These are phyloP conservation scores for Karstenula rhodostoma DNA, from an alignment of 2,329 filamentous ascomycete genomes.

Conservation along the genomic window DNA sequence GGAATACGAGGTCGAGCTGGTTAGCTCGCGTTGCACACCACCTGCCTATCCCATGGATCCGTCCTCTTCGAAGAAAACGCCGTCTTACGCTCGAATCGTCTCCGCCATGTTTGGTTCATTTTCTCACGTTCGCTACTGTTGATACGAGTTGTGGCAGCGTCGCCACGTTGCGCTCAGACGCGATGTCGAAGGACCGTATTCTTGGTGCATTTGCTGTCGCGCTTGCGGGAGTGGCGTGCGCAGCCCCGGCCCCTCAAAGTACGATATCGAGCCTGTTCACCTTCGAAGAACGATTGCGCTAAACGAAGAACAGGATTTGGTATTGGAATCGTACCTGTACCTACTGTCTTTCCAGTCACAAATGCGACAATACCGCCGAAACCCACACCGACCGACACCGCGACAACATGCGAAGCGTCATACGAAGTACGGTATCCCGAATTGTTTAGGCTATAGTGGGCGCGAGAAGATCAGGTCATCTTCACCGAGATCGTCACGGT, in stretches of 20 bases:
- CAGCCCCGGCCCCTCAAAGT: constrained; percentile 20
- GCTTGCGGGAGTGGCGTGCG: constrained; percentile 18
- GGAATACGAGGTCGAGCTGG: constrained; percentile 19
- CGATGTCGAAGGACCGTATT: constrained; percentile 10
- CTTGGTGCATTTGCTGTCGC: constrained; percentile 11
- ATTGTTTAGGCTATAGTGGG: constrained; percentile 23
- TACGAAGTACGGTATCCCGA: constrained; percentile 19
- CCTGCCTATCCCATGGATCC: constrained; percentile 10
- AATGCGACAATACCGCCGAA: constrained; percentile 8
- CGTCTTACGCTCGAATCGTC: constrained; percentile 14
- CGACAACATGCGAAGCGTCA: constrained; percentile 10
- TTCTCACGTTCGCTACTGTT: constrained; percentile 12
- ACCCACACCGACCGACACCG: constrained; percentile 13
- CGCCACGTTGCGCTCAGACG: not conserved
- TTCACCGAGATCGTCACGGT: constrained; percentile 28
- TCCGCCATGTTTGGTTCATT: constrained; percentile 11
- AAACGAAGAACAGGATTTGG: constrained; percentile 7
- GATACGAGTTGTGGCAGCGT: constrained; percentile 3
- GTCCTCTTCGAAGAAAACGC: constrained; percentile 13
- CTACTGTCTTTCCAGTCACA: constrained; percentile 2
- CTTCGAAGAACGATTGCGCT: constrained; percentile 3
- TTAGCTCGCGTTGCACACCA: not conserved
- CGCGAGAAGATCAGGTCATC: constrained; percentile 25
- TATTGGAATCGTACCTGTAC: constrained; percentile 12
- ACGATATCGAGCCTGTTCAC: constrained; percentile 2